Base-by-base conservation (phyloP, 106 monocot genomes). In the Cymbidium sinense region DNA sequence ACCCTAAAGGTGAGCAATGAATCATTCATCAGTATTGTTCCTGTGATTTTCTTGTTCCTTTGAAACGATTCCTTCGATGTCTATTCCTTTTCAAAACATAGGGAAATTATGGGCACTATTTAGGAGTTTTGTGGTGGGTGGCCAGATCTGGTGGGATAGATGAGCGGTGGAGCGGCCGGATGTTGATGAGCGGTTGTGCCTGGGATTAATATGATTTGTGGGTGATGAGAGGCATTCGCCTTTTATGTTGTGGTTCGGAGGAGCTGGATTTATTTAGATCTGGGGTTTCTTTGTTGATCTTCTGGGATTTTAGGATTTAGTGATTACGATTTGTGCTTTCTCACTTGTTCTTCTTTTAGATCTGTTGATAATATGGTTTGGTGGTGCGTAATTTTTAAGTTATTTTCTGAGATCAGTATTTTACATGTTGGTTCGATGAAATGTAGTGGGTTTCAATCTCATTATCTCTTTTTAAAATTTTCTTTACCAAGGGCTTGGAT, bases 1-100 rank as follows among this genome's bases (percentile, higher is more conserved):
- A 44, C n/a, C 28, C 1, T n/a, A 39, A 39, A 74, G 74, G 74
- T 74, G 12, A 74, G 74, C 44, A 13, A 74, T 28, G 44, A 74
- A 21, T 44, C 29, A 3, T 21, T 37, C 5, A 19, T 29, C 37
- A 69, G 34, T 69, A 34, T 69, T 34, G 28, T 4, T 69, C 61
- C 4, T 69, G 31, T 3, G 20, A 7, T 5, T 20, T 37, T 37
- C 37, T 20, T 21, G 20, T 19, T 39, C 30, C 7, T 23, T 71
- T 19, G 27, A 27, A 17, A 19, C 54, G 20, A 67, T 31, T 67
- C 31, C 33, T 67, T 67, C 18, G 29, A 1, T 25, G 29, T 4
- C 15, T 67, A 2, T 33, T 67, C 6, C 15, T 67, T 33, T 67
- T 33, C 31, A 29, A 33, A 11, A 12, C 67, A 33, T 67, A 19